phyloP scores from a whole-genome alignment of 1,284 basidiomycete species.

The Coniferiporia sulphurascens region DNA sequence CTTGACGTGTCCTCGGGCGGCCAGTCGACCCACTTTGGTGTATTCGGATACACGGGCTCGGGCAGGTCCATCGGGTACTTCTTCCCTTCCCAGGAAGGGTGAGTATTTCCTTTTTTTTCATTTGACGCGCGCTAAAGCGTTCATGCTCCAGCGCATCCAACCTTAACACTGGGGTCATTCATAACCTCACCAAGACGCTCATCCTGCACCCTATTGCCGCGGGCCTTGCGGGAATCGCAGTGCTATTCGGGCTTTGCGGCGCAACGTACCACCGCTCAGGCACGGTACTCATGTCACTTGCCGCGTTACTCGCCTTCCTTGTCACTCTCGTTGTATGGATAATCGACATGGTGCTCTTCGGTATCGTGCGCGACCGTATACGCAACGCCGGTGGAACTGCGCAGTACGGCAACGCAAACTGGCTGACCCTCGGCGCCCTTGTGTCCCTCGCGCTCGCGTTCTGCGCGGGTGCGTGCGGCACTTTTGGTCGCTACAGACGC shows the following conservation, averaged over 20 bases:
- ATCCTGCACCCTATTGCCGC: slow-evolving; percentile 79
- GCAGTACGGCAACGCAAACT: slow-evolving; percentile 69
- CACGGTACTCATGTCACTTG: slow-evolving; percentile 71
- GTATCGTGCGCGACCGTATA: slow-evolving; percentile 58
- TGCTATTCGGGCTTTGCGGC: slow-evolving; percentile 69
- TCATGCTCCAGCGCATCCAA: slow-evolving; percentile 23
- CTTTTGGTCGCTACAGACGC: slow-evolving; percentile 60
- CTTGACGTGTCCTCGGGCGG: slow-evolving; percentile 44
- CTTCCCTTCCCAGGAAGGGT: slow-evolving; percentile 39
- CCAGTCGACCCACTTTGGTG: slow-evolving; percentile 53
- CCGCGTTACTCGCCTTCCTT: slow-evolving; percentile 58
- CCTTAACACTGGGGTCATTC: slow-evolving; percentile 49
- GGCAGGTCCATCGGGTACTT: slow-evolving; percentile 48
- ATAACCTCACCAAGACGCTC: slow-evolving; percentile 66
- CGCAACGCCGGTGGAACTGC: slow-evolving; percentile 47
- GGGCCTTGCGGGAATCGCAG: slow-evolving; percentile 63
- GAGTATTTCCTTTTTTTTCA: slow-evolving; percentile 20
- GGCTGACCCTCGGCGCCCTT: slow-evolving; percentile 72
- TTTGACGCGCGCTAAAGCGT: not conserved
- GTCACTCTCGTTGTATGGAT: slow-evolving; percentile 65
- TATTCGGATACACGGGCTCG: slow-evolving; percentile 73
- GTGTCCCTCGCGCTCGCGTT: slow-evolving; percentile 60
- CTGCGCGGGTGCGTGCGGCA: slow-evolving; percentile 60
- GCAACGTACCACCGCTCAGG: slow-evolving; percentile 57
- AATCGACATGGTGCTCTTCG: slow-evolving; percentile 78